phyloP scores from a whole-genome alignment of 2,329 filamentous ascomycete genomes.

The Aspergillus puulaauensis region DNA sequence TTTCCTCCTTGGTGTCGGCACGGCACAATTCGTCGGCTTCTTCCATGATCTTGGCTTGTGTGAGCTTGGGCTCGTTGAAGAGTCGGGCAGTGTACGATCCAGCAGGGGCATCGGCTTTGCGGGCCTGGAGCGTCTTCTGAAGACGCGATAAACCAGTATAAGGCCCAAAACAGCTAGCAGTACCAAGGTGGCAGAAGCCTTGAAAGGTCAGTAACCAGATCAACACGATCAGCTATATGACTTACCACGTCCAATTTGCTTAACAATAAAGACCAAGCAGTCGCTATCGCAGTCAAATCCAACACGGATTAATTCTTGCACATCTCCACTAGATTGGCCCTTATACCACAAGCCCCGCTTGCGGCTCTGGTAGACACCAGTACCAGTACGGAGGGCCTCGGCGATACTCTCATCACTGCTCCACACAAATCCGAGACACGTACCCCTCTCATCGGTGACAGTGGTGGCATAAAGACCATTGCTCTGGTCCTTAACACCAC shows the following conservation, averaged over 20 bases:
- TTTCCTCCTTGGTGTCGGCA: slow-evolving; percentile 75
- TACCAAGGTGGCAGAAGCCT: slow-evolving; percentile 91
- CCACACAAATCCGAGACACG: slow-evolving; percentile 87
- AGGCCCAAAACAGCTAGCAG: slow-evolving; percentile 87
- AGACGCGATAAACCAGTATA: slow-evolving; percentile 78
- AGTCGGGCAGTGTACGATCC: slow-evolving; percentile 93
- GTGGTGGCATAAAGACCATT: slow-evolving; percentile 87
- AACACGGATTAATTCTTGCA: slow-evolving; percentile 82
- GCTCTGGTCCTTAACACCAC: slow-evolving; percentile 75
- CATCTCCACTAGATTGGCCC: slow-evolving; percentile 89
- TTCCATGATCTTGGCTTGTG: slow-evolving; percentile 97
- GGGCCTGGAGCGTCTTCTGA: slow-evolving; percentile 79
- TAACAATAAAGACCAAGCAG: slow-evolving; percentile 84
- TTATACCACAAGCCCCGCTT: slow-evolving; percentile 97
- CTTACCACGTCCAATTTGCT: slow-evolving; percentile 74
- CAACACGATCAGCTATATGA: neutral
- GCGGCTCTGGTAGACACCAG: slow-evolving; percentile 91
- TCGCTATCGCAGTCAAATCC: slow-evolving; percentile 92
- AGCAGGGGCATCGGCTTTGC: slow-evolving; percentile 77
- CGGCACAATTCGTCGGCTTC: slow-evolving; percentile 94
- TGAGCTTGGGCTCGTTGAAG: slow-evolving; percentile 85
- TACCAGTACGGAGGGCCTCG: slow-evolving; percentile 77
- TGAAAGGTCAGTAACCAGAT: slow-evolving; percentile 17
- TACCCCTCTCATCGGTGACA: slow-evolving; percentile 83
- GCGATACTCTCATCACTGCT: slow-evolving; percentile 87